Percentiles rank a stretch among this genome's conserved stretches.
These are phyloP conservation scores for Osmanthus fragrans DNA, from an alignment of 257 asterid species.

Conservation along the genomic window DNA sequence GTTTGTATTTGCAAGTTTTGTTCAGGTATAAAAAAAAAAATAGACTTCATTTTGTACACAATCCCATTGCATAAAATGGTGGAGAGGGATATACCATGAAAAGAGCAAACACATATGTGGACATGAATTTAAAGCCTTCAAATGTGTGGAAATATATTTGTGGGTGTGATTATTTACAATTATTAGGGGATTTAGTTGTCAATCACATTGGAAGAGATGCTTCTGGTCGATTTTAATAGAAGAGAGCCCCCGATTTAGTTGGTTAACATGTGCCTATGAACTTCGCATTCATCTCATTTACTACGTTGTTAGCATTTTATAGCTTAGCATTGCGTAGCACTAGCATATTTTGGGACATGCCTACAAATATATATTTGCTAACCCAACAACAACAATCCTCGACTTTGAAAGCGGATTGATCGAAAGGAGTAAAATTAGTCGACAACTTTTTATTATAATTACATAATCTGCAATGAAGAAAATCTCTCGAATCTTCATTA, in stretches of 20 bases:
- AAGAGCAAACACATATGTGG: not conserved
- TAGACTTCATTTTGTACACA: not conserved
- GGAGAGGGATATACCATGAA: not conserved
- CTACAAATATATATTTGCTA: too few species aligned
- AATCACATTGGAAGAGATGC: not conserved
- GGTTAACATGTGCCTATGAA: too few species aligned
- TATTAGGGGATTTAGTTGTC: not conserved
- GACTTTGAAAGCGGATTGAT: too few species aligned
- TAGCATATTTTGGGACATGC: too few species aligned
- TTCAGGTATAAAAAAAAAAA: constrained; percentile 1
- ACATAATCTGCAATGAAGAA: not conserved
- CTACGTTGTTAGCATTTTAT: too few species aligned
- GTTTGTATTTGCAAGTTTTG: not conserved
- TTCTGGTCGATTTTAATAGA: not conserved
- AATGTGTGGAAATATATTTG: constrained; percentile 1
- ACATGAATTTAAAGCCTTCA: not conserved
- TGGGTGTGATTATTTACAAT: not conserved
- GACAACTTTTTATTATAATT: too few species aligned
- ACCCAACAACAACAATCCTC: too few species aligned
- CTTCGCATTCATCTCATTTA: too few species aligned
- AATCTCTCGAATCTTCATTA: not conserved
- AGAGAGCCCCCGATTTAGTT: not conserved
- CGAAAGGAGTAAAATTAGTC: not conserved
- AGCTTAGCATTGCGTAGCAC: too few species aligned
- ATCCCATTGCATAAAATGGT: not conserved